Percentiles rank a stretch among this genome's conserved stretches.
Evolutionary conservation across 768 basidiomycete species (phyloP).

Genomic region (Leucocoprinus birnbaumii): DNA sequence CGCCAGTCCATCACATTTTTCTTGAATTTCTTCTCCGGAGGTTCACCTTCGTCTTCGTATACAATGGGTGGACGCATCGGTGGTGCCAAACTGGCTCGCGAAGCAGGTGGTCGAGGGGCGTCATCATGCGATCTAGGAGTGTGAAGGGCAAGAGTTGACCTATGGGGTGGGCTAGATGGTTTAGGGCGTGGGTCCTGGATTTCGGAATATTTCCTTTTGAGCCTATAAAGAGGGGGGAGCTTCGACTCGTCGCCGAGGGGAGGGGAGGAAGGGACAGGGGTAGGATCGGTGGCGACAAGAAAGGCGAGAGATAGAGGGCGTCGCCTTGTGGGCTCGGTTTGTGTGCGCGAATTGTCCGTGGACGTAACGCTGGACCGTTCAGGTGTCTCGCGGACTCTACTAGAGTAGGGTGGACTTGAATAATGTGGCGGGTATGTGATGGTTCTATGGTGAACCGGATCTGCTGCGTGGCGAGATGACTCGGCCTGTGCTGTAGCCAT

Average conservation of each 20-base stretch:
- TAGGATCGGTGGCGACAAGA: not conserved
- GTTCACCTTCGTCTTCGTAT: not conserved
- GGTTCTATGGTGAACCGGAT: too few relatives aligned
- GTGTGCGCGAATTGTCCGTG: not conserved
- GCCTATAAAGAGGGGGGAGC: not conserved
- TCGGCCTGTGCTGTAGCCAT: not conserved
- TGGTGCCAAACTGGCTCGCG: not conserved
- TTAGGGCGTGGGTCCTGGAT: not conserved
- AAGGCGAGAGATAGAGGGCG: not conserved
- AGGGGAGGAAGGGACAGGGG: not conserved
- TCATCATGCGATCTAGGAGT: not conserved
- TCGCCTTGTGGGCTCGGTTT: not conserved
- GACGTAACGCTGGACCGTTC: too few relatives aligned
- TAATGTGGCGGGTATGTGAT: not conserved
- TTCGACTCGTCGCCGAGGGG: not conserved
- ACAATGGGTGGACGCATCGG: not conserved
- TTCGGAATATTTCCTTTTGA: constrained; percentile 2
- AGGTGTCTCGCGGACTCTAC: too few relatives aligned
- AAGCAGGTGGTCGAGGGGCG: not conserved
- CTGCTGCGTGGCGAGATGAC: not conserved
- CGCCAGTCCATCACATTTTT: constrained; percentile 11
- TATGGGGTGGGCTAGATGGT: not conserved
- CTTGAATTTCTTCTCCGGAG: constrained; percentile 2
- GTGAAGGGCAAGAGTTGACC: not conserved
- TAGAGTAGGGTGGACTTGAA: not conserved